Conservation (phyloP, 2,329 filamentous ascomycete species). For the Colletotrichum sp. region DNA sequence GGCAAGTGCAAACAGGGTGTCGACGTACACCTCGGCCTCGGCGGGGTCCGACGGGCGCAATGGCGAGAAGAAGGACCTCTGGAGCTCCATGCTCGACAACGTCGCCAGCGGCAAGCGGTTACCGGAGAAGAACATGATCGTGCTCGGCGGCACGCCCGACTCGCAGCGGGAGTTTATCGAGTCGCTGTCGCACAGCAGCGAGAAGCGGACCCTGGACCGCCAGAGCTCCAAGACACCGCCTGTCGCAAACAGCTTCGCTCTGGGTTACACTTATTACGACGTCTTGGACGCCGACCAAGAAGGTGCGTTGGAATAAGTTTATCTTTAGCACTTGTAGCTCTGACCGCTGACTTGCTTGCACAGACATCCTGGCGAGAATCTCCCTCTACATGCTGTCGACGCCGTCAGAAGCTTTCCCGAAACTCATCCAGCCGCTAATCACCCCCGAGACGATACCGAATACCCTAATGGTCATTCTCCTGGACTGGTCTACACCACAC, state of each 20-base stretch:
- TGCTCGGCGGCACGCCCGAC: constrained; percentile 82
- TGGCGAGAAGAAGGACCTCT: constrained; percentile 85
- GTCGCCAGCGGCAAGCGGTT: constrained; percentile 89
- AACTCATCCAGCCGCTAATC: constrained; percentile 82
- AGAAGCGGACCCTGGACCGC: constrained; percentile 57
- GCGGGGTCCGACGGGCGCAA: constrained; percentile 59
- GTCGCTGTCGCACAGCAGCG: constrained; percentile 59
- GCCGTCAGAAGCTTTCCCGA: constrained; percentile 81
- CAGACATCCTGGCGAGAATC: constrained; percentile 87
- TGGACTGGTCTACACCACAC: constrained; percentile 96
- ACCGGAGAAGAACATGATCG: constrained; percentile 88
- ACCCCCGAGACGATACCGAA: constrained; percentile 84
- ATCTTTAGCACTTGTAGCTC: no score
- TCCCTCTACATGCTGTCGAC: constrained; percentile 89
- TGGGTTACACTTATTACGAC: constrained; percentile 95
- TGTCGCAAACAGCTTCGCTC: constrained; percentile 88
- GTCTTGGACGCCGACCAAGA: constrained; percentile 94
- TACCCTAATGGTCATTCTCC: constrained; percentile 86
- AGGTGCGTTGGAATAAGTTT: constrained; percentile 54
- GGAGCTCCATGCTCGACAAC: constrained; percentile 90
- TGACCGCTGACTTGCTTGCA: neutral
- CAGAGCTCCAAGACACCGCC: constrained; percentile 69
- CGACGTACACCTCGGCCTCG: constrained; percentile 62
- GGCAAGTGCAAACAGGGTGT: constrained; percentile 59
- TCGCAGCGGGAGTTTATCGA: constrained; percentile 86